These are phyloP conservation scores for Metschnikowia continentalis DNA, from an alignment of 805 yeast genomes.

Conservation along the genomic window DNA sequence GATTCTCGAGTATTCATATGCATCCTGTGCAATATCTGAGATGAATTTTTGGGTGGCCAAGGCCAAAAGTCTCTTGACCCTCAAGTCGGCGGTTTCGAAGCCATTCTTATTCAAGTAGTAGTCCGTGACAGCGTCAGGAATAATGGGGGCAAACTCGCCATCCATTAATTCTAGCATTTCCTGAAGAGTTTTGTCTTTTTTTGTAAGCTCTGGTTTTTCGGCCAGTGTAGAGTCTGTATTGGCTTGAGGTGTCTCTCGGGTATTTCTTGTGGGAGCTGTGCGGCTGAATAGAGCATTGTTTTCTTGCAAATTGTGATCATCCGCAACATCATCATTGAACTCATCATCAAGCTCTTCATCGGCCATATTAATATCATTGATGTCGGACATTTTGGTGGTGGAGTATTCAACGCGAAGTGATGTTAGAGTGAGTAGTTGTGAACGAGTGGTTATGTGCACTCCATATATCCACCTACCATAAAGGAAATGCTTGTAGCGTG, in stretches of 20 bases:
- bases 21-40: constrained; percentile 92
- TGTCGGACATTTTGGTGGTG: neutral
- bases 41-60: constrained; percentile 95
- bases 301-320: constrained; percentile 2
- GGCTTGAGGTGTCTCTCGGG: constrained; percentile 3
- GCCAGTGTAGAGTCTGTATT: constrained; percentile 13
- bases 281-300: neutral
- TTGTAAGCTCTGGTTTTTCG: constrained; percentile 62
- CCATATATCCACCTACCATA: neutral
- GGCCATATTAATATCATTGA: constrained; percentile 1
- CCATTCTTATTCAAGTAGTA: constrained; percentile 86
- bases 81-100: constrained; percentile 70
- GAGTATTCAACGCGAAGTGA: neutral
- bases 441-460: neutral
- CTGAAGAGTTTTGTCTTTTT: constrained; percentile 76
- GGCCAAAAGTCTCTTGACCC: constrained; percentile 76
- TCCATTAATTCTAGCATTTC: constrained; percentile 88
- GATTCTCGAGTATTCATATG: constrained; percentile 91
- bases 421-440: neutral
- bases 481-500: neutral
- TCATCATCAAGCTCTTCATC: constrained; percentile 23
- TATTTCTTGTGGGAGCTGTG: neutral
- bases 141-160: constrained; percentile 84
- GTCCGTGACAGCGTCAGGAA: constrained; percentile 95
- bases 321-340: constrained; percentile 21